A percentile compares a stretch with the other conserved stretches of the same genome.
Evolutionary conservation across 441 rosid genomes (phyloP).

Genomic region (Gossypium aridum): DNA sequence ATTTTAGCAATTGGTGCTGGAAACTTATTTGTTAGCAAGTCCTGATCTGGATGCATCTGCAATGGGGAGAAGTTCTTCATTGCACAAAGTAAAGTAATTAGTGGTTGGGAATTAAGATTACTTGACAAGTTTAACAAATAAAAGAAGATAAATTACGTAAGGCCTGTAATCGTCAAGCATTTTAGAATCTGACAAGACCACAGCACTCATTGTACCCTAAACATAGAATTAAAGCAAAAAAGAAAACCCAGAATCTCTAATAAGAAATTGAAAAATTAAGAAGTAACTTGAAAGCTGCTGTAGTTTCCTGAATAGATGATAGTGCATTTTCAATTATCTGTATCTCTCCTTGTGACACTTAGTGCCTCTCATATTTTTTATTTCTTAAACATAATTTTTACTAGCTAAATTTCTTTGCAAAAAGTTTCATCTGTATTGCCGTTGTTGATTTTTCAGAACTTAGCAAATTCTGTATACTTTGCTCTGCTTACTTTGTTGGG

Average conservation of each 20-base stretch:
- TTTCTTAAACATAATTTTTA: neutral
- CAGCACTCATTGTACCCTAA: neutral
- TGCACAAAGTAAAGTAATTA: neutral
- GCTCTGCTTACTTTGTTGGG: neutral
- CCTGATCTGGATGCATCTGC: neutral
- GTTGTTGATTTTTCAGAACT: neutral
- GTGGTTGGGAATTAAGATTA: slow-evolving; percentile 4
- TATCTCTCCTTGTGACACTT: neutral
- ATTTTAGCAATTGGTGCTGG: neutral
- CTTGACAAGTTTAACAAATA: neutral
- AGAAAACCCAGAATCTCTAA: neutral
- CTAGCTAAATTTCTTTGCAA: slow-evolving; percentile 5
- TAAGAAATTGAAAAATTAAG: neutral
- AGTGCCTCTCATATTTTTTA: neutral
- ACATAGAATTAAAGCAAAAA: neutral
- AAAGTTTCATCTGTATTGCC: neutral
- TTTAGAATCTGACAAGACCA: neutral
- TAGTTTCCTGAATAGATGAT: neutral
- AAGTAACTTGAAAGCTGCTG: neutral
- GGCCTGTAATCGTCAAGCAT: neutral
- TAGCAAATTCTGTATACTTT: neutral
- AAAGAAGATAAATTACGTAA: neutral
- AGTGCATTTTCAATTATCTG: neutral
- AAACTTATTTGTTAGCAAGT: neutral
- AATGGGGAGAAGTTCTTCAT: neutral